Base-by-base conservation (phyloP, 2,329 filamentous ascomycete species). In the Colletotrichum ledebouriae region DNA sequence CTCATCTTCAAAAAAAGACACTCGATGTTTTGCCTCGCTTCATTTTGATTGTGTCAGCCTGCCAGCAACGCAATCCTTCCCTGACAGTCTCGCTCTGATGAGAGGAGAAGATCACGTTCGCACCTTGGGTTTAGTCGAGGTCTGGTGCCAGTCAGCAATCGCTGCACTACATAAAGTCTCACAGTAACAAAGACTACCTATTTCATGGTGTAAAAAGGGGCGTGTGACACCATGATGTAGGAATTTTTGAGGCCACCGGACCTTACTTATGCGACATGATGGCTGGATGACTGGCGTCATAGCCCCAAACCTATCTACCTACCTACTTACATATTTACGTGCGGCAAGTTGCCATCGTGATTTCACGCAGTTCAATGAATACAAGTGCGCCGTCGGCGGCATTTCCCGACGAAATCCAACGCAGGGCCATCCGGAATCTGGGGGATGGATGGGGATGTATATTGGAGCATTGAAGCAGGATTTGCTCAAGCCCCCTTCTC, bases 111-210 rank as follows among this genome's bases (percentile, higher is more conserved):
- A 46, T 46, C 42, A 46, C 17, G 42, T 46, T 39, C 42, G 42
- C 13, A 2, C 42, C 42, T 9, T 29, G 39, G 12, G 39, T 42
- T 13, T 42, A n/a, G 39, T 42, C 39, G 39, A 42, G n/a, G 39
- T 42, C 29, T 29, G 29, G 29, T 7, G 29, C 7, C 29, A 29
- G 29, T 29, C 29, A 9, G 29, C 29, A 29, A 29, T 29, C 29
- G 29, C 29, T 29, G 29, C 29, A 37, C 49, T 46, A 41, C 44
- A 33, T 41, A 59, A 49, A 17, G 44, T 59, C 57, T 59, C 57
- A 29, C 33, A 39, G 39, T 29, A 22, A 47, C 13, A 15, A 9
- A 13, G 44, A 39, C 33, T 33, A 22, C 17, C 6, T 37, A 20
- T 4, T 17, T 11, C 17, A 50, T 59, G 57, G 37, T 39, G 33